phyloP scores from a whole-genome alignment of 257 asterid species.

The Primulina huaijiensis region DNA sequence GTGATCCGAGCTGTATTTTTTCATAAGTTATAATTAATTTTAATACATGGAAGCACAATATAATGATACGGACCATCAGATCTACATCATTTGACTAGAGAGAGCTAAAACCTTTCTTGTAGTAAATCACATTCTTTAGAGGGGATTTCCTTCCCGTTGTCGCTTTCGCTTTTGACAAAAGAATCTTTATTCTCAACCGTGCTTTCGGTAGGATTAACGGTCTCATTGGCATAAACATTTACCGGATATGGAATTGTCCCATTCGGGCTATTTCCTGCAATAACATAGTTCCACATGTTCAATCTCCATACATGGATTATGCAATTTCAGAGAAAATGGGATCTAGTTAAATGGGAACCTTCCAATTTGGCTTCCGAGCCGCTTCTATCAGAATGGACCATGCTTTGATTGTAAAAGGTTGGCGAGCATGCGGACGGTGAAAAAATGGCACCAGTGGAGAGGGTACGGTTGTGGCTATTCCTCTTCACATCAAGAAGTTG shows the following conservation, averaged over 20 bases:
- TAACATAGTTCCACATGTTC: slow-evolving; percentile 19
- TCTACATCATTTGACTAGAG: slow-evolving; percentile 16
- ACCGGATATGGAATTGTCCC: slow-evolving; percentile 24
- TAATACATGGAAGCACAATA: neutral
- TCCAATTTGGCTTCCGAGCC: slow-evolving; percentile 37
- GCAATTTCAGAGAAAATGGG: neutral
- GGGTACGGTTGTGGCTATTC: slow-evolving; percentile 50
- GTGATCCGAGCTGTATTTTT: slow-evolving; percentile 53
- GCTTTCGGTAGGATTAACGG: slow-evolving; percentile 4
- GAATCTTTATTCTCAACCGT: slow-evolving; percentile 31
- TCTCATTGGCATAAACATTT: slow-evolving; percentile 22
- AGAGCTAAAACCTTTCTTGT: slow-evolving; percentile 43
- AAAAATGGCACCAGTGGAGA: slow-evolving; percentile 46
- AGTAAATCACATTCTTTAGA: slow-evolving; percentile 37
- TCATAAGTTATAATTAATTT: neutral
- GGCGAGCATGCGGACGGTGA: slow-evolving; percentile 52
- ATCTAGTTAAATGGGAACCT: slow-evolving; percentile 30
- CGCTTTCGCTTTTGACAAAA: slow-evolving; percentile 25
- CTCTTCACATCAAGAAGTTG: slow-evolving; percentile 70
- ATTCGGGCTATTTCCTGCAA: slow-evolving; percentile 38
- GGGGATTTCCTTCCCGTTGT: slow-evolving; percentile 33
- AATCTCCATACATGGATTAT: neutral
- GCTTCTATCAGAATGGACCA: slow-evolving; percentile 24
- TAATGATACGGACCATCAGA: slow-evolving; percentile 11
- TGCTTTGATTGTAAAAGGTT: slow-evolving; percentile 34